These are phyloP conservation scores for Apiotrichum brassicae DNA, from an alignment of 1,284 basidiomycete genomes.

Conservation along the genomic window DNA sequence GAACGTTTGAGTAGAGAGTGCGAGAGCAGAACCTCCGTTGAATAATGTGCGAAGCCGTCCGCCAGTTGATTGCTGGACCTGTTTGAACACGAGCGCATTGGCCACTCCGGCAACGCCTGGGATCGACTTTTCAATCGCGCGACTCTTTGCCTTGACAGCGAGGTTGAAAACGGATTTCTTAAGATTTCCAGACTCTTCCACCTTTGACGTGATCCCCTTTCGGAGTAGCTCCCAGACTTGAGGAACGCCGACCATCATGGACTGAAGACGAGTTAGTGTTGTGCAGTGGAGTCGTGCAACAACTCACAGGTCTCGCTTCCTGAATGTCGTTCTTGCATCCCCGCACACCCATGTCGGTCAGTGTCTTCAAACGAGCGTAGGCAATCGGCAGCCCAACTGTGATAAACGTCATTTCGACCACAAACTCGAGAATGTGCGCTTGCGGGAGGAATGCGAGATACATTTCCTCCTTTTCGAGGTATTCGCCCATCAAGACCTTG, in stretches of 20 bases:
- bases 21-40: conserved; percentile 62
- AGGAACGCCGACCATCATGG: conserved; percentile 83
- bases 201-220: conserved; percentile 57
- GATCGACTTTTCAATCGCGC: conserved; percentile 56
- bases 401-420: conserved; percentile 24
- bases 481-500: not conserved
- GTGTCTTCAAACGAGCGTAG: conserved; percentile 61
- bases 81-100: conserved; percentile 66
- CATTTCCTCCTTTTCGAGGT: conserved; percentile 48
- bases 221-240: conserved; percentile 75
- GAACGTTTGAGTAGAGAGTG: conserved; percentile 82
- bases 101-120: conserved; percentile 63
- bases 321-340: conserved; percentile 80
- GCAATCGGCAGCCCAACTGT: conserved; percentile 21
- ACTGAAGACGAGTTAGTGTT: conserved; percentile 5
- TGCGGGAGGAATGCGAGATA: conserved; percentile 81
- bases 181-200: conserved; percentile 71
- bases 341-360: conserved; percentile 78
- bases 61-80: conserved; percentile 72
- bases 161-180: conserved; percentile 58
- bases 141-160: conserved; percentile 58
- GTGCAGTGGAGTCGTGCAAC: too few species aligned
- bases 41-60: conserved; percentile 66
- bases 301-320: conserved; percentile 58
- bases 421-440: conserved; percentile 69